Base-by-base conservation (phyloP, 352 stramenopile species). In the Globisporangium nodosum region DNA sequence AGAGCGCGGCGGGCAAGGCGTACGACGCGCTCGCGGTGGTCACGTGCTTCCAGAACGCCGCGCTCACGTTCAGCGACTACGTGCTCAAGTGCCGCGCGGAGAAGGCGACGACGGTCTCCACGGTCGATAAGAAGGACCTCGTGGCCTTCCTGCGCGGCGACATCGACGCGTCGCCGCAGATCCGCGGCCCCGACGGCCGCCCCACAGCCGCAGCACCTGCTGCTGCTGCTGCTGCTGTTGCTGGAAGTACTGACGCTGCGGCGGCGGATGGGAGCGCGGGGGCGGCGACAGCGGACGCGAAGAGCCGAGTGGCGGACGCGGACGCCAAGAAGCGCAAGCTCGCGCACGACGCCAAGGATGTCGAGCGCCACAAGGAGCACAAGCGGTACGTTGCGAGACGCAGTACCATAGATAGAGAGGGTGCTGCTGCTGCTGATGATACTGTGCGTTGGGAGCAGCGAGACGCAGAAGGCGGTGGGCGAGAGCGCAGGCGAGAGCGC, bases 101-200 rank as follows among this genome's bases (percentile, higher is more conserved):
- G 24, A 90, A 91, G 61, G 83, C 81, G 5, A 78, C 71, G 27
- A 90, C 91, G 73, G 76, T 95, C 12, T 93, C 85, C 16, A 88
- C 85, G 0, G 82, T 95, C 27, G 85, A 95, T 63, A 95, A 95
- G 71, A 90, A 92, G 49, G 85, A 95, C 56, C 76, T 95, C 33
- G 74, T 95, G 56, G 78, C 85, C 49, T 95, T 83, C 63, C 50
- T 95, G 11, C 90, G 90, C 53, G 85, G 85, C 5, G 85, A 95
- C 61, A 92, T 90, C 35, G 85, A 95, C 46, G 70, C 46, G 3
- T 91, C 80, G 57, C 65, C 80, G 12, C 85, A 95, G 72, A 88
- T 93, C 37, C 50, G 76, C 30, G 74, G 73, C 42, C 65, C 59
- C 2, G 60, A 61, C 11, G 59, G 52, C 1, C 49, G 61, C 24